Conservation (phyloP, 192 early-diverging fungal species). For the Radiomyces spectabilis region DNA sequence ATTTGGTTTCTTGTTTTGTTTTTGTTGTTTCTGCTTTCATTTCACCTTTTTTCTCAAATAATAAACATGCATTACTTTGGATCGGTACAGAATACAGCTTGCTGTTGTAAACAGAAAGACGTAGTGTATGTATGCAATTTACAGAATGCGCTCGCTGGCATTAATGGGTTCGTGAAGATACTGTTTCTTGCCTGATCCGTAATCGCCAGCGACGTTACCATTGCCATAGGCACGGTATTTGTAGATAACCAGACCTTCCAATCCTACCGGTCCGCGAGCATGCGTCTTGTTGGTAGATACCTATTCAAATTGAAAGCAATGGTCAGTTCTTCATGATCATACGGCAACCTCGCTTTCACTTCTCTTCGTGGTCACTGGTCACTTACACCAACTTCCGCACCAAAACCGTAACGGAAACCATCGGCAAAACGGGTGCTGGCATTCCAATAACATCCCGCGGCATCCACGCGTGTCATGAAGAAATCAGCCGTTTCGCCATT, state of each 20-base stretch:
- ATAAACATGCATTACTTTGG: too few species aligned
- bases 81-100: too few species aligned
- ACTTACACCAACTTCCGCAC: constrained; percentile 96
- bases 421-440: constrained; percentile 94
- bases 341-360: neutral
- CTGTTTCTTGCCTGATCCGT: constrained; percentile 66
- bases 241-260: constrained; percentile 98
- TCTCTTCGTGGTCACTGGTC: constrained; percentile 32
- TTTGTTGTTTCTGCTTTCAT: too few species aligned
- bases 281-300: constrained; percentile 99
- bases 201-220: constrained; percentile 78
- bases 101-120: too few species aligned
- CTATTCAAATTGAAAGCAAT: constrained; percentile 26
- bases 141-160: too few species aligned
- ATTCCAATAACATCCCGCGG: constrained; percentile 98
- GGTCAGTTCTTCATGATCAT: neutral
- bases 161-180: constrained; percentile 74
- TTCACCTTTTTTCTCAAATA: too few species aligned
- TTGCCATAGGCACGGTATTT: constrained; percentile 90
- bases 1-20: too few species aligned
- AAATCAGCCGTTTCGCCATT: constrained; percentile 56
- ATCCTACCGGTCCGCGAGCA: constrained; percentile 93
- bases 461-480: constrained; percentile 91
- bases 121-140: too few species aligned
- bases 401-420: constrained; percentile 98